Evolutionary conservation across 805 yeast species (phyloP).

Genomic region (Pichia rugopelliculosa): DNA sequence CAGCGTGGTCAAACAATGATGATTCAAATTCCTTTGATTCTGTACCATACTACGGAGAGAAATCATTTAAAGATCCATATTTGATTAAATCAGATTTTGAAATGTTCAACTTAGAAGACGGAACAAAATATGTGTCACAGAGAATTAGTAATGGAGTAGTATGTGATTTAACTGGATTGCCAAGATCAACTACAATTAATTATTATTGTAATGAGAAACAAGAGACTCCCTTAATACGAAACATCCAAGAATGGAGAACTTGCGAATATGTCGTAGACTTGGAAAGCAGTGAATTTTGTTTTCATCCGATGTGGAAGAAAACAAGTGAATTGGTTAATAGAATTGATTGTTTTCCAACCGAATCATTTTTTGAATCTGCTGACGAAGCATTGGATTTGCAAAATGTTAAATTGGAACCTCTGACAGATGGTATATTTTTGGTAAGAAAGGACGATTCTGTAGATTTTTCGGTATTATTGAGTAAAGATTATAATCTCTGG

Average conservation of each 20-base stretch:
- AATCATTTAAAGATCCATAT: conserved; percentile 7
- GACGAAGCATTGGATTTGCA: not conserved
- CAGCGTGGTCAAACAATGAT: conserved; percentile 7
- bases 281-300: conserved; percentile 14
- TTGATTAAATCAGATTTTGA: conserved; percentile 20
- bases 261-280: conserved; percentile 22
- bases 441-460: not conserved
- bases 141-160: conserved; percentile 23
- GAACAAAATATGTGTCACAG: conserved; percentile 25
- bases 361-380: not conserved
- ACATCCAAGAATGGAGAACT: conserved; percentile 25
- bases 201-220: conserved; percentile 22
- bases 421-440: conserved; percentile 8
- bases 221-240: conserved; percentile 14
- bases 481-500: conserved; percentile 4
- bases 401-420: conserved; percentile 1
- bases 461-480: not conserved
- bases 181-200: conserved; percentile 21
- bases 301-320: conserved; percentile 3
- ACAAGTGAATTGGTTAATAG: not conserved
- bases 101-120: conserved; percentile 17
- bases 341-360: conserved; percentile 1
- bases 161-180: conserved; percentile 30
- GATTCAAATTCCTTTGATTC: not conserved
- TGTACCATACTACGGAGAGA: conserved; percentile 1